A percentile compares a stretch with the other conserved stretches of the same genome.
Conservation (phyloP, 306 rosid species). For the Sindora glabra region DNA sequence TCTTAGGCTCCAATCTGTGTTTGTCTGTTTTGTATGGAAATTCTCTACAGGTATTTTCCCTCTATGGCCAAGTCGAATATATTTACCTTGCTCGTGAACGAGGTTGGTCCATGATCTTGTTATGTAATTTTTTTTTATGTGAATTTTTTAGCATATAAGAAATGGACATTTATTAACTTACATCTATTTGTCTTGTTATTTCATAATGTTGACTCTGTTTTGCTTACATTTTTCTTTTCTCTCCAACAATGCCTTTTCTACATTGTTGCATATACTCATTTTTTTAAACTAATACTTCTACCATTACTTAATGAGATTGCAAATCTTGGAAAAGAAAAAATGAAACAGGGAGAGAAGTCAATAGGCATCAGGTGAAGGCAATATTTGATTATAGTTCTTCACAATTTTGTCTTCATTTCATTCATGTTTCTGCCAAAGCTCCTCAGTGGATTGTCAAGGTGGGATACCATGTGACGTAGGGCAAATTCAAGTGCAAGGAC, state of each 20-base stretch:
- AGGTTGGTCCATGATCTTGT: constrained; percentile 44
- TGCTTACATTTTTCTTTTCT: neutral
- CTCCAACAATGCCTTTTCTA: too few relatives aligned
- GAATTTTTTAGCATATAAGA: constrained; percentile 16
- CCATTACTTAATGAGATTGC: neutral
- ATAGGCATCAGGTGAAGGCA: neutral
- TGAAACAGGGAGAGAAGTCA: neutral
- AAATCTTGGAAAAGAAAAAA: neutral
- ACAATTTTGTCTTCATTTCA: neutral
- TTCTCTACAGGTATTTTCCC: constrained; percentile 70
- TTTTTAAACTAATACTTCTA: neutral
- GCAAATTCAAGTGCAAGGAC: neutral
- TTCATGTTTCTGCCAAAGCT: neutral
- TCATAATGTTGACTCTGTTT: neutral
- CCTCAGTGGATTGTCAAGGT: neutral
- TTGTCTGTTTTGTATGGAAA: constrained; percentile 19
- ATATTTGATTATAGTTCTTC: neutral
- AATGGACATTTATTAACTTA: neutral
- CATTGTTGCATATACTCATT: neutral
- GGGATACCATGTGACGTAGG: neutral
- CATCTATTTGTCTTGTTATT: neutral
- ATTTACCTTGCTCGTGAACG: constrained; percentile 53
- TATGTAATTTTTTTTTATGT: constrained; percentile 5
- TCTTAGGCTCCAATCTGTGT: constrained; percentile 3
- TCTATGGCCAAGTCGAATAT: constrained; percentile 67